phyloP scores from a whole-genome alignment of 768 basidiomycete genomes.

The Calocera viscosa region DNA sequence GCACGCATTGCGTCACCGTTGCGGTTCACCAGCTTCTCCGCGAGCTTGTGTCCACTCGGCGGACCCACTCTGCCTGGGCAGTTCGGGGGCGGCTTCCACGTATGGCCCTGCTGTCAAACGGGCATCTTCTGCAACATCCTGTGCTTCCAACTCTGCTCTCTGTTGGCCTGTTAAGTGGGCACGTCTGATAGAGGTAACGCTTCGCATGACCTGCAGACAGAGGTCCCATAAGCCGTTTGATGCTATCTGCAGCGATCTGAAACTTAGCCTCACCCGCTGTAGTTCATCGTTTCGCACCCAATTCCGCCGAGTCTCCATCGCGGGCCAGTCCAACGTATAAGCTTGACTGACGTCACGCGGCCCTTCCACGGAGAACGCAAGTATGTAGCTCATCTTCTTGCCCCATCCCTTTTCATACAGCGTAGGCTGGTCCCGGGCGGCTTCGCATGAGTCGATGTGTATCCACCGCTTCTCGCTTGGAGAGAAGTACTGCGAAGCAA shows the following conservation, averaged over 20 bases:
- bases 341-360: conserved; percentile 21
- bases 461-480: conserved; percentile 27
- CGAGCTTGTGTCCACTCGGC: neutral
- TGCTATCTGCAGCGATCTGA: neutral
- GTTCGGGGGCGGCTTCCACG: neutral
- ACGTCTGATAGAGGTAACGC: conserved; percentile 20
- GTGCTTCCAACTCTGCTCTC: neutral
- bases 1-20: neutral
- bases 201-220: conserved; percentile 20
- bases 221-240: conserved; percentile 1
- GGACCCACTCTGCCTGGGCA: neutral
- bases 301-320: neutral
- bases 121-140: neutral
- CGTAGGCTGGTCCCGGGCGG: conserved; percentile 27
- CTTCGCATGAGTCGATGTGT: conserved; percentile 34
- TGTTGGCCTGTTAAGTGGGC: conserved; percentile 24
- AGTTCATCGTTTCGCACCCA: neutral
- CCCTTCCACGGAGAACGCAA: conserved; percentile 20
- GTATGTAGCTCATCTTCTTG: conserved; percentile 30
- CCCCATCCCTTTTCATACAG: conserved; percentile 33
- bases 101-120: neutral
- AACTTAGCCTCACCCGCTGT: neutral
- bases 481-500: conserved; percentile 19
- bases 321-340: conserved; percentile 13
- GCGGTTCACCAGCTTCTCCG: neutral